phyloP scores from a whole-genome alignment of 352 stramenopile species.

The Halophytophthora polymorphica region DNA sequence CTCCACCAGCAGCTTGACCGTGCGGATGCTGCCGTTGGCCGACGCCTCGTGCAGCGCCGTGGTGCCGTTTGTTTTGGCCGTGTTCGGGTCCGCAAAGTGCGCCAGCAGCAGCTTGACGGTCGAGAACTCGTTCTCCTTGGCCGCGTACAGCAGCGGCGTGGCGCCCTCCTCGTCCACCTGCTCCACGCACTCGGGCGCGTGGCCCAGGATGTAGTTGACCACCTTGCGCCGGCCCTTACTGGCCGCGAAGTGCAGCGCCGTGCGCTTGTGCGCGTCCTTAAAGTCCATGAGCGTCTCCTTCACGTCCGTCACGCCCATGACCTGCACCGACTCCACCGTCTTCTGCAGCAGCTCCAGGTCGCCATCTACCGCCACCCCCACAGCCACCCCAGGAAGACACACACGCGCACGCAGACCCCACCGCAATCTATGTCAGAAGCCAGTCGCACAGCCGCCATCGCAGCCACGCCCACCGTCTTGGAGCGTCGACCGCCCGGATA shows the following conservation, averaged over 20 bases:
- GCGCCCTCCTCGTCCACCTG: conserved; percentile 68
- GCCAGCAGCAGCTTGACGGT: conserved; percentile 64
- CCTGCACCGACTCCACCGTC: conserved; percentile 53
- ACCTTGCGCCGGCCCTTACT: conserved; percentile 78
- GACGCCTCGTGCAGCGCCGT: conserved; percentile 68
- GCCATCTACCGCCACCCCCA: conserved; percentile 40
- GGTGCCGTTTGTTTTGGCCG: conserved; percentile 58
- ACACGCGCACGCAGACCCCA: not conserved
- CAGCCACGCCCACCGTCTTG: too few relatives aligned
- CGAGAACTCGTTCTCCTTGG: conserved; percentile 77
- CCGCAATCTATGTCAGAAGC: not conserved
- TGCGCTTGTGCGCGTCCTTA: conserved; percentile 81
- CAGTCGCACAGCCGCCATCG: not conserved
- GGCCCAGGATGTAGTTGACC: conserved; percentile 65
- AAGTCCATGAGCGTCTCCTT: conserved; percentile 66
- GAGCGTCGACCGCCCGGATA: not conserved
- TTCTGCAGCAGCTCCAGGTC: conserved; percentile 67
- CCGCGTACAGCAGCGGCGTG: conserved; percentile 64
- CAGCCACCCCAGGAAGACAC: not conserved
- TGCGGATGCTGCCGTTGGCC: conserved; percentile 62
- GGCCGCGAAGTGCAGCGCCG: conserved; percentile 75
- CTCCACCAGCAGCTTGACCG: conserved; percentile 53
- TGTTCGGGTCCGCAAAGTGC: conserved; percentile 46
- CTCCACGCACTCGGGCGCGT: conserved; percentile 54
- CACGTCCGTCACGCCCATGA: conserved; percentile 55